Evolutionary conservation across 176 grass and related monocot species (phyloP), one percentile per base, ranked within the genome.

Genomic region (Luzula sylvatica): DNA sequence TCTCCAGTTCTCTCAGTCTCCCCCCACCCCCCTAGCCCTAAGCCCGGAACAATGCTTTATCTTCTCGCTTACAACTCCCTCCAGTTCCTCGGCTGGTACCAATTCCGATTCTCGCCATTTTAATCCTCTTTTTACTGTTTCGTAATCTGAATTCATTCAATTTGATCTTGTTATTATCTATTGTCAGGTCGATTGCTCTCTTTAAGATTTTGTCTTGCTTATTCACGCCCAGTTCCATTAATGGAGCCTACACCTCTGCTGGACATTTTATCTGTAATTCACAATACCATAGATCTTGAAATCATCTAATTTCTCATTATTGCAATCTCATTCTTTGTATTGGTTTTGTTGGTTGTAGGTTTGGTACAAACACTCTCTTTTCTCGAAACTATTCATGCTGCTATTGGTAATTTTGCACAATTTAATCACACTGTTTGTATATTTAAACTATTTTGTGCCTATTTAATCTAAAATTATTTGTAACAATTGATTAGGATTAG

Each of bases 21-120:
- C 15, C 43, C 35, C 5, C 5, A 40, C 11, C 11, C 12, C 23
- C 23, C 6, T 11, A 3, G 39, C n/a, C 41, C 9, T 20, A 44
- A 47, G 4, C 5, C 50, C 32, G 42, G 45, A 48, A 66, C 50
- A 44, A 96, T 96, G 90, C 42, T 23, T 41, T 96, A 96, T 65
- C 90, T 96, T 38, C 71, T 89, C 42, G 65, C 27, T 78, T 96
- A 96, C 84, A 96, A 96, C 65, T 74, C 74, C 42, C 59, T 89
- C 53, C 90, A 96, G 13, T 19, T 24, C 20, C 8, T 86, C 28
- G 84, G 90, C 83, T 96, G 90, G 89, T 95, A 74, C 8, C 58
- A 5, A 38, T 9, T 52, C 46, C 26, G 7, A 30, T 30, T 38
- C 21, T 43, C 5, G 7, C 25, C 38, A 7, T 26, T 6, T 15